Conservation (phyloP, 495 filamentous ascomycete genomes). For the Hyaloscypha bicolor region DNA sequence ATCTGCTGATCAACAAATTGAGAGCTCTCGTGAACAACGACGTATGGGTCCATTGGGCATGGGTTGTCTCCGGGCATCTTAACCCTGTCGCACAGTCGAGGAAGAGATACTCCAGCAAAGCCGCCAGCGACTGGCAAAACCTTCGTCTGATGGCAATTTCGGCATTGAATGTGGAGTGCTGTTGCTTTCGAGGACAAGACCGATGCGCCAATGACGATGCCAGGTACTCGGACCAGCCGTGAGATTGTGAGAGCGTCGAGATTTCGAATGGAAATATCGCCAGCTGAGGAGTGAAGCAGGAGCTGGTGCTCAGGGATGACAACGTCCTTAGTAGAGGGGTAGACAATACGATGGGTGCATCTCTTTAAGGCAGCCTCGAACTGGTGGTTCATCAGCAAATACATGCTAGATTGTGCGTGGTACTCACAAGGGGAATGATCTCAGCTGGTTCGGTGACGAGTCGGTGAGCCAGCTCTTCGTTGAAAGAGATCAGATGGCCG, state of each 20-base stretch:
- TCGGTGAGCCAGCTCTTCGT: slow-evolving; percentile 92
- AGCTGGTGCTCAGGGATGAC: slow-evolving; percentile 89
- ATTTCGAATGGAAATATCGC: slow-evolving; percentile 90
- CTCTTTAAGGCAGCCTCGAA: slow-evolving; percentile 89
- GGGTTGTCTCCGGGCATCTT: slow-evolving; percentile 51
- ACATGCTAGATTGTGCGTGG: not conserved
- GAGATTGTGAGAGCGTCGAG: slow-evolving; percentile 93
- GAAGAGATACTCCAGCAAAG: slow-evolving; percentile 83
- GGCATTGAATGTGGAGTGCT: slow-evolving; percentile 81
- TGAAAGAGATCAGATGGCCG: slow-evolving; percentile 92
- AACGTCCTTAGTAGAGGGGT: slow-evolving; percentile 67
- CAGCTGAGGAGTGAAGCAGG: slow-evolving; percentile 88
- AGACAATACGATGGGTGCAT: slow-evolving; percentile 91
- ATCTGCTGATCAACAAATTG: slow-evolving; percentile 98
- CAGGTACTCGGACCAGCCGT: slow-evolving; percentile 91
- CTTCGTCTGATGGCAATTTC: slow-evolving; percentile 77
- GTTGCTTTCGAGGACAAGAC: slow-evolving; percentile 97
- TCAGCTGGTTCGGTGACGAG: slow-evolving; percentile 89
- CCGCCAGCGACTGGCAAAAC: slow-evolving; percentile 76
- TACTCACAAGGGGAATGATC: slow-evolving; percentile 82
- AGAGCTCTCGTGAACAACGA: slow-evolving; percentile 91
- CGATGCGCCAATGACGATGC: slow-evolving; percentile 96
- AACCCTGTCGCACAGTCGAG: slow-evolving; percentile 67
- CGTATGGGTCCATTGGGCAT: slow-evolving; percentile 94
- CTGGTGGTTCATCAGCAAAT: slow-evolving; percentile 44